Conservation (phyloP, 306 rosid genomes). For the Glycine latifolia region DNA sequence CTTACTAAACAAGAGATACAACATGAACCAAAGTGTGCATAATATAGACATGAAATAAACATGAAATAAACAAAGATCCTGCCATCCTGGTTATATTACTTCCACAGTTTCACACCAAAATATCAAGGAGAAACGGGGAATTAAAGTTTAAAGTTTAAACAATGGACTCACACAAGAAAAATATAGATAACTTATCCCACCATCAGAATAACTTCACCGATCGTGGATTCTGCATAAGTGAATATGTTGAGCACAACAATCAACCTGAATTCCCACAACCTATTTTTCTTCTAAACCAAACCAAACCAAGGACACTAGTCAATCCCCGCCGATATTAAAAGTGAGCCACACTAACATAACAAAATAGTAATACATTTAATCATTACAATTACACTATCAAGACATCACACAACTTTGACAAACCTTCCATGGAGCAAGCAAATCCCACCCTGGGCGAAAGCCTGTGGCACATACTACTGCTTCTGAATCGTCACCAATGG, state of each 20-base stretch:
- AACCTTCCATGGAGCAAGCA: conserved; percentile 98
- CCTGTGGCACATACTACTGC: conserved; percentile 96
- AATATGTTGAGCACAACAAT: conserved; percentile 28
- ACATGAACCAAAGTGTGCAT: conserved; percentile 17
- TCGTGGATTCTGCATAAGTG: background rate
- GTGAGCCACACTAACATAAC: background rate
- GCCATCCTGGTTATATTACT: background rate
- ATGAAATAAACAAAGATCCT: conserved; percentile 30
- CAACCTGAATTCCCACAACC: background rate
- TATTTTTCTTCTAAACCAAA: conserved; percentile 35
- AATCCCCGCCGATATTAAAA: conserved; percentile 28
- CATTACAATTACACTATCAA: background rate
- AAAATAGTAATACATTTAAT: background rate
- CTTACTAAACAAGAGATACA: conserved; percentile 2
- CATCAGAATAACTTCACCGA: conserved; percentile 2
- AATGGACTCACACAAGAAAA: background rate
- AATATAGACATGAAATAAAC: conserved; percentile 35
- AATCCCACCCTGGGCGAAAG: conserved; percentile 85
- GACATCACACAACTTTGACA: conserved; percentile 23
- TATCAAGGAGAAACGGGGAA: background rate
- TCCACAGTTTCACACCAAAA: background rate
- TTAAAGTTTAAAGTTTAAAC: background rate
- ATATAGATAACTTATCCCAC: background rate
- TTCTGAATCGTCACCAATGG: conserved; percentile 80
- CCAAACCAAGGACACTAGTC: background rate